Evolutionary conservation across 2,329 filamentous ascomycete species (phyloP).

Genomic region (Phaeomoniella chlamydospora): DNA sequence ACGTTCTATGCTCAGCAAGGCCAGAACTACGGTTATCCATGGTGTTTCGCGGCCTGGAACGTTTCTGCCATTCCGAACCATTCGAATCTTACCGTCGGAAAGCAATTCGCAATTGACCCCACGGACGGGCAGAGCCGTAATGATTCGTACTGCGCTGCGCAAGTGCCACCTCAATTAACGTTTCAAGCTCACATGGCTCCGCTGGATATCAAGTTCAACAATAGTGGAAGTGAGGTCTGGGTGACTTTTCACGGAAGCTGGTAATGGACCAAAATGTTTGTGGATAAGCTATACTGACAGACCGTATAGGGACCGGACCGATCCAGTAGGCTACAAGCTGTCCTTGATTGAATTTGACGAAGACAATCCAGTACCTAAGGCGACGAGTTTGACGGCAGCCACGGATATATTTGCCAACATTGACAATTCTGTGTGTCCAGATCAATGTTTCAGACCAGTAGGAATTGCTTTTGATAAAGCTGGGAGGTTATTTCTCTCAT

Average conservation of each 20-base stretch:
- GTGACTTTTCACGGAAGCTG: conserved; percentile 61
- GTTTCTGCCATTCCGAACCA: conserved; percentile 34
- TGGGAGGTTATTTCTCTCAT: conserved; percentile 18
- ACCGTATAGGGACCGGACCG: conserved; percentile 27
- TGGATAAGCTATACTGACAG: too few relatives aligned
- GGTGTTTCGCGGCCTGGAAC: conserved; percentile 54
- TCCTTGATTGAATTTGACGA: conserved; percentile 30
- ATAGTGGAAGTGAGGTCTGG: conserved; percentile 43
- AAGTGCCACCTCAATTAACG: conserved; percentile 37
- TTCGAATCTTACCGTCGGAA: conserved; percentile 26
- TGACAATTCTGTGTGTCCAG: conserved; percentile 14
- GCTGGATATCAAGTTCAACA: conserved; percentile 54
- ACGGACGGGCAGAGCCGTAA: conserved; percentile 30
- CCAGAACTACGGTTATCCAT: conserved; percentile 52
- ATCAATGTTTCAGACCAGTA: conserved; percentile 18
- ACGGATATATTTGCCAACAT: conserved; percentile 16
- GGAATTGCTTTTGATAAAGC: conserved; percentile 16
- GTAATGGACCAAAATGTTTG: conserved; percentile 17
- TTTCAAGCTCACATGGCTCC: conserved; percentile 57
- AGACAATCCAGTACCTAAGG: conserved; percentile 27
- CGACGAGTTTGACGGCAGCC: conserved; percentile 17
- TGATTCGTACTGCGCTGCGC: conserved; percentile 27
- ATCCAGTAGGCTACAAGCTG: conserved; percentile 36
- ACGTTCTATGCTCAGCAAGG: conserved; percentile 26
- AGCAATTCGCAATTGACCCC: conserved; percentile 31